Evolutionary conservation across 306 rosid species (phyloP), one percentile per base, ranked within the genome.

Genomic region (Coriaria nepalensis): DNA sequence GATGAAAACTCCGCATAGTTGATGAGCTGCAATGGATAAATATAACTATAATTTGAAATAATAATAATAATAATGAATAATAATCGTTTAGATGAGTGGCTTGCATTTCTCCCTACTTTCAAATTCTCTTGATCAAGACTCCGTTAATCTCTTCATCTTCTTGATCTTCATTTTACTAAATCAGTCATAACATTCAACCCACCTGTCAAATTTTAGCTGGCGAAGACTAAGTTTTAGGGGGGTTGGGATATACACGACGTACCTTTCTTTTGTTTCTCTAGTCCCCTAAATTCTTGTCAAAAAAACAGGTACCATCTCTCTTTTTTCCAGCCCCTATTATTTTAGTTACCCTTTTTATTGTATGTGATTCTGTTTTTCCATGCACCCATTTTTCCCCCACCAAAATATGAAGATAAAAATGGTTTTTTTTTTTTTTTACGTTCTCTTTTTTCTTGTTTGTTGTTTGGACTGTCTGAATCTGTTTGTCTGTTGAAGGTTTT

Each of bases 121-220:
- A 36, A n/a, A 8, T 47, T 42, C 14, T 13, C 34, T 41, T 20
- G 29, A 20, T 43, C 10, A n/a, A 35, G 70, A 68, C 46, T 55
- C 49, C 43, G 62, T 68, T 68, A 67, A 69, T 61, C 62, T 12
- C 20, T 33, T 33, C 37, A 0, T 37, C 48, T 35, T 36, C 53
- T 13, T 13, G 45, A 37, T 50, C 45, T 67, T 36, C 4, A 5
- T 55, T 53, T 53, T 59, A 52, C 90, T 75, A 81, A 52, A 61
- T 56, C 56, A 56, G 74, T 57, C 78, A 61, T 46, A 51, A 49
- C 72, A 64, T 67, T 71, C 68, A 64, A 33, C 62, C 63, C 60
- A 60, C 68, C 75, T 35, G 1, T 61, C 45, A 51, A 50, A 52
- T 34, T n/a, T 50, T 47, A 45, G 33, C 11, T 33, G 12, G 0